Percentiles rank a stretch among this genome's conserved stretches.
These are phyloP conservation scores for Cyclotella sp. DNA, from an alignment of 108 stramenopile genomes.

Conservation along the genomic window DNA sequence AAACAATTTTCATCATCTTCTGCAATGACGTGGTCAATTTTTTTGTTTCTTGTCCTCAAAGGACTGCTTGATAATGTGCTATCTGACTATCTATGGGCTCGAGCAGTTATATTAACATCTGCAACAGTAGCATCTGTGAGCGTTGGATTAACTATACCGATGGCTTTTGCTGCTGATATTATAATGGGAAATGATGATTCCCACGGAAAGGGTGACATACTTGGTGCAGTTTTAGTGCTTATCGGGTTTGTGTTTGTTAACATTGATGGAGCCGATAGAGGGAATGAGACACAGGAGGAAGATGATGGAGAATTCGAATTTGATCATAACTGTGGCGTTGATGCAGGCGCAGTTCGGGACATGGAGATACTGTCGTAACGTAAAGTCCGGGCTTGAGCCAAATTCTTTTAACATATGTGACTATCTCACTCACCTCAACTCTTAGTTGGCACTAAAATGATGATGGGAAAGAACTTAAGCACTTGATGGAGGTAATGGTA, in stretches of 20 bases:
- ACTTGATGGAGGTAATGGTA: too few species aligned
- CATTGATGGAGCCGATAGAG: conserved; percentile 37
- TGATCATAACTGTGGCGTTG: neutral
- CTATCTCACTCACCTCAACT: neutral
- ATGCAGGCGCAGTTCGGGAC: too few species aligned
- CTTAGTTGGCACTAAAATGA: too few species aligned
- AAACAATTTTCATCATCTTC: neutral
- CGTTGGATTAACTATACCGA: conserved; percentile 95
- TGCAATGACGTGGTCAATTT: conserved; percentile 60
- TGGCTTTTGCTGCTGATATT: conserved; percentile 88
- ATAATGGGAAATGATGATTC: conserved; percentile 62
- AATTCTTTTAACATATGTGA: neutral
- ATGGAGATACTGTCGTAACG: too few species aligned
- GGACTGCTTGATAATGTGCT: conserved; percentile 91
- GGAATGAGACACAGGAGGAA: neutral
- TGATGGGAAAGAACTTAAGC: too few species aligned
- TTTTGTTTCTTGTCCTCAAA: conserved; percentile 72
- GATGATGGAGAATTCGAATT: conserved; percentile 15
- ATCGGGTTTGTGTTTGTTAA: conserved; percentile 85
- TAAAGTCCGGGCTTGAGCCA: too few species aligned
- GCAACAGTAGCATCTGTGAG: conserved; percentile 98
- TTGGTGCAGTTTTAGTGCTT: conserved; percentile 75
- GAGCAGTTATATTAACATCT: conserved; percentile 92
- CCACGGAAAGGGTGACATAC: conserved; percentile 44
- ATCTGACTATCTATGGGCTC: conserved; percentile 95